Evolutionary conservation across 208 protist genomes (phyloP).

Genomic region (Cochliopodium minus): DNA sequence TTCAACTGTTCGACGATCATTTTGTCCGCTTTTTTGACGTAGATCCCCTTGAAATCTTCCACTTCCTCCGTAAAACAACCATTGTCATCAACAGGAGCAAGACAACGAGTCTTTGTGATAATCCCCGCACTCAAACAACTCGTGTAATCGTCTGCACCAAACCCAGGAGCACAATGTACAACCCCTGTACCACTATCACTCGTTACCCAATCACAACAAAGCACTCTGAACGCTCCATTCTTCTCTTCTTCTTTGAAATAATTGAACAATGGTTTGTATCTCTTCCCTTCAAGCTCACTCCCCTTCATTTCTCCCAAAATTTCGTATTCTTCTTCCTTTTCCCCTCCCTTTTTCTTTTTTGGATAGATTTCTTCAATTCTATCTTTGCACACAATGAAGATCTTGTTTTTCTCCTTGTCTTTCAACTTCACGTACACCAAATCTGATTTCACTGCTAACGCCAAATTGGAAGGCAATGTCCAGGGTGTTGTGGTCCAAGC

Average conservation of each 20-base stretch:
- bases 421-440: conserved; percentile 88
- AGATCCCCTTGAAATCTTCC: conserved; percentile 70
- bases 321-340: conserved; percentile 32
- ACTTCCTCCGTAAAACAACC: conserved; percentile 86
- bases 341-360: conserved; percentile 12
- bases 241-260: conserved; percentile 63
- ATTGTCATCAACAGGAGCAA: conserved; percentile 95
- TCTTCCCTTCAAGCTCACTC: conserved; percentile 52
- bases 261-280: conserved; percentile 84
- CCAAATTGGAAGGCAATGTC: conserved; percentile 97
- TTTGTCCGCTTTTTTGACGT: conserved; percentile 91
- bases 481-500: conserved; percentile 99
- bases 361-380: neutral
- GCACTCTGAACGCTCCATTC: conserved; percentile 64
- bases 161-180: conserved; percentile 94
- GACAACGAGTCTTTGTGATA: conserved; percentile 46
- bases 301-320: conserved; percentile 63
- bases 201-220: conserved; percentile 87
- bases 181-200: conserved; percentile 93
- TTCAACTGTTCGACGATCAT: conserved; percentile 83
- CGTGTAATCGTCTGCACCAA: conserved; percentile 99
- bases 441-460: conserved; percentile 90
- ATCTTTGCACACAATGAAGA: too few species aligned
- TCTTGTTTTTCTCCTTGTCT: conserved; percentile 43
- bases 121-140: conserved; percentile 80